Conservation (phyloP, 2,329 filamentous ascomycete species). For the Lasiodiplodia hormozganensis region DNA sequence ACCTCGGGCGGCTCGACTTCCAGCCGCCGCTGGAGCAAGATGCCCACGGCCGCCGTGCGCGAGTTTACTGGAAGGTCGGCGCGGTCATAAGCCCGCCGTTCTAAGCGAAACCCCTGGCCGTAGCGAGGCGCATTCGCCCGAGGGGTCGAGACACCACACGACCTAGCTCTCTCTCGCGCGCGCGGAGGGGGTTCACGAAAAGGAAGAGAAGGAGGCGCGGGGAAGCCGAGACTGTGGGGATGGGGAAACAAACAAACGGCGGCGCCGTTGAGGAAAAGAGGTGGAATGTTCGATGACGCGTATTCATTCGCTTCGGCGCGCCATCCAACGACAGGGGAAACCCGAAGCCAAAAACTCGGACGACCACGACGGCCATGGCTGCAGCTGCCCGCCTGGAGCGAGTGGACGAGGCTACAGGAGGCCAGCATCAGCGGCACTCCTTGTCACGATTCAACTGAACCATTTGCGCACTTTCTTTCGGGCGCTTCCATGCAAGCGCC, state of each 20-base stretch:
- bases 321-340: conserved; percentile 3
- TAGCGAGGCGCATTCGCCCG: neutral
- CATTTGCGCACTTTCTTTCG: conserved; percentile 18
- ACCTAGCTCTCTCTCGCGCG: neutral
- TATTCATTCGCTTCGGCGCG: conserved; percentile 3
- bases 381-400: conserved; percentile 25
- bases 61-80: conserved; percentile 35
- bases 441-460: conserved; percentile 20
- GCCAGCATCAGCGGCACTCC: conserved; percentile 9
- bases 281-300: neutral
- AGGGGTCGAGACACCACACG: conserved; percentile 6
- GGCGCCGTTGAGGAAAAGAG: conserved; percentile 6
- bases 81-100: conserved; percentile 5
- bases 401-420: conserved; percentile 24
- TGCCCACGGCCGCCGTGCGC: conserved; percentile 42
- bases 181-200: neutral
- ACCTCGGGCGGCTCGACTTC: conserved; percentile 35
- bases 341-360: conserved; percentile 11
- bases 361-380: conserved; percentile 26
- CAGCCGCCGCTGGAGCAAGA: conserved; percentile 44
- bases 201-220: neutral
- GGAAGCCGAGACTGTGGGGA: neutral
- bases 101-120: conserved; percentile 19
- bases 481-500: neutral
- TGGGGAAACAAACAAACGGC: neutral